A percentile compares a stretch with the other conserved stretches of the same genome.
phyloP scores from a whole-genome alignment of 805 yeast species.

The Lipomyces anomalus region DNA sequence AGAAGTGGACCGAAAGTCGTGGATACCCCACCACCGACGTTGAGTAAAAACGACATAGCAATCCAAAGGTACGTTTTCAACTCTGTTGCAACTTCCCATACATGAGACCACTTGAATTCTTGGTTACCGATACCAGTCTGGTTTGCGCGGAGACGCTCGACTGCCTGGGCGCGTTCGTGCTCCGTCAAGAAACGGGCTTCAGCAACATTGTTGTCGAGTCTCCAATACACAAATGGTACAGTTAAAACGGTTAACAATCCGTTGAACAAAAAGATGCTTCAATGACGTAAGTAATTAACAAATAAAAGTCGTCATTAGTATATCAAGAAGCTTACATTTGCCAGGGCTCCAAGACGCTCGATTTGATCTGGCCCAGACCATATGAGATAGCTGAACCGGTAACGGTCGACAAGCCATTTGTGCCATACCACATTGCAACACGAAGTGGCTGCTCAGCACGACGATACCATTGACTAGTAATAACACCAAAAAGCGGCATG shows the following conservation, averaged over 20 bases:
- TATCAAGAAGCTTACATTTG: constrained; percentile 2
- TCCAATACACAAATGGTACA: constrained; percentile 11
- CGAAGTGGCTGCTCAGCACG: constrained; percentile 45
- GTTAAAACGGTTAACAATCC: constrained; percentile 7
- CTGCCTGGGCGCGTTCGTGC: constrained; percentile 26
- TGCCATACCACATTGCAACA: too few species aligned
- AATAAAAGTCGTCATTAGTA: not conserved
- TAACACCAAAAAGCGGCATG: constrained; percentile 49
- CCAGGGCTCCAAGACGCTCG: constrained; percentile 9
- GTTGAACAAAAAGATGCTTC: too few species aligned
- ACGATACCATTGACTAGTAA: constrained; percentile 60
- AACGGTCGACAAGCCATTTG: constrained; percentile 30
- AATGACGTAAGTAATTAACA: constrained; percentile 8
- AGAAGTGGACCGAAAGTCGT: too few species aligned
- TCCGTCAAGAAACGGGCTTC: constrained; percentile 24
- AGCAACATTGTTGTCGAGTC: constrained; percentile 11
- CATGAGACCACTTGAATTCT: constrained; percentile 30
- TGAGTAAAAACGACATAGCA: too few species aligned
- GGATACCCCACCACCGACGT: too few species aligned
- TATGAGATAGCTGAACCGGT: constrained; percentile 11
- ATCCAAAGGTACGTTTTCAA: constrained; percentile 7
- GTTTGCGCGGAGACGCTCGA: too few species aligned
- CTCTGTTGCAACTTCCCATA: constrained; percentile 28
- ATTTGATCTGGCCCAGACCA: constrained; percentile 10
- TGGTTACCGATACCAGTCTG: constrained; percentile 33